These are phyloP conservation scores for Syzygium malaccense DNA, from an alignment of 441 rosid genomes.

Conservation along the genomic window DNA sequence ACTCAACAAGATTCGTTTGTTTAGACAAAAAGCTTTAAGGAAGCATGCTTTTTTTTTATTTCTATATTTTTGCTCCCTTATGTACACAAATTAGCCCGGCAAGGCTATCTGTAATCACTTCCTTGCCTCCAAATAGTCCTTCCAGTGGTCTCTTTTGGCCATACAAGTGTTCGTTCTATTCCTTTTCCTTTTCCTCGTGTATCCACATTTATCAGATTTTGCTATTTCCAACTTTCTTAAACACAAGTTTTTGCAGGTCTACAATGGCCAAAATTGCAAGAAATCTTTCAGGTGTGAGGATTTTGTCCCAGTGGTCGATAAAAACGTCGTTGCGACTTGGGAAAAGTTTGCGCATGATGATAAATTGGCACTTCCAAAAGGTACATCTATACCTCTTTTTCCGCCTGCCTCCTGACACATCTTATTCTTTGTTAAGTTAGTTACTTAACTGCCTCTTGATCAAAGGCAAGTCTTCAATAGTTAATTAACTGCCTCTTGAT, in stretches of 20 bases:
- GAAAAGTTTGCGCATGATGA: constrained; percentile 26
- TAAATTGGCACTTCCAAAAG: constrained; percentile 21
- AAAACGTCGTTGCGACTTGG: constrained; percentile 29
- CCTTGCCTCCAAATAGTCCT: background rate
- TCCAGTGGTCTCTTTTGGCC: background rate
- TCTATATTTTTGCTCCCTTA: background rate
- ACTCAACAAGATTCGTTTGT: background rate
- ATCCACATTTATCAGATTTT: background rate
- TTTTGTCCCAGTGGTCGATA: constrained; percentile 24
- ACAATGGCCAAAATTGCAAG: background rate
- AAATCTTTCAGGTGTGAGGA: constrained; percentile 15
- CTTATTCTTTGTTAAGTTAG: background rate
- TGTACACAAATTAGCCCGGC: background rate
- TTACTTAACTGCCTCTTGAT: background rate
- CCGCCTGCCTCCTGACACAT: background rate
- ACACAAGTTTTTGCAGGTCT: constrained; percentile 16
- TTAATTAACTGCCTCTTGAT: background rate
- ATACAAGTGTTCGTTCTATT: background rate
- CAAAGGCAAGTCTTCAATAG: background rate
- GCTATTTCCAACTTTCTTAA: background rate
- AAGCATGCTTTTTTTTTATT: background rate
- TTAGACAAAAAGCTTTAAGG: background rate
- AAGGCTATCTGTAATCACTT: background rate
- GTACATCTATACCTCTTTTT: constrained; percentile 11
- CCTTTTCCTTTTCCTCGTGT: background rate